Evolutionary conservation across 805 yeast species (phyloP).

Genomic region (Candida vaughaniae): DNA sequence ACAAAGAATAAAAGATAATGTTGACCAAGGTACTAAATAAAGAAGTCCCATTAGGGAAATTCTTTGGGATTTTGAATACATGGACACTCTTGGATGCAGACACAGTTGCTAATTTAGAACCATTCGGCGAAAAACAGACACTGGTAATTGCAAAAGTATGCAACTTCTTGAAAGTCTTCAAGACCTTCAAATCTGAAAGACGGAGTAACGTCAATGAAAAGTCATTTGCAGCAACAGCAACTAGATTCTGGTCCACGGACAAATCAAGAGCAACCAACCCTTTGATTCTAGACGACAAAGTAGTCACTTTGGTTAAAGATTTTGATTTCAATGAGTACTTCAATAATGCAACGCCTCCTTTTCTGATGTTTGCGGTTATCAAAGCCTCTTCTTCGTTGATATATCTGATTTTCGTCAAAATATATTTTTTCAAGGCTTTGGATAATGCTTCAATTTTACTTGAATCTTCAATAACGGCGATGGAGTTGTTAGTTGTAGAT

Average conservation of each 20-base stretch:
- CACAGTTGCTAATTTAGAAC: conserved; percentile 63
- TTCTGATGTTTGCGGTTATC: conserved; percentile 30
- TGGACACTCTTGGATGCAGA: conserved; percentile 76
- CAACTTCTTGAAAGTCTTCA: conserved; percentile 55
- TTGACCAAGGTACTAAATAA: conserved; percentile 32
- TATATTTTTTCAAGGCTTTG: conserved; percentile 22
- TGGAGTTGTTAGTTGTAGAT: conserved; percentile 50
- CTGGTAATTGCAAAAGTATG: conserved; percentile 80
- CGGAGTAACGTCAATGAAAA: conserved; percentile 61
- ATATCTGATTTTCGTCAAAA: conserved; percentile 45
- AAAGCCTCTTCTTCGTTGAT: conserved; percentile 31
- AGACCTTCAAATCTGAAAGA: conserved; percentile 48
- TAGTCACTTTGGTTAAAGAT: conserved; percentile 40
- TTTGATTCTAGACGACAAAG: conserved; percentile 47
- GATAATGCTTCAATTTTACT: conserved; percentile 20
- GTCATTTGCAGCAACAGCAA: conserved; percentile 65
- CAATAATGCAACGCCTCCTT: conserved; percentile 42
- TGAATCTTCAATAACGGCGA: conserved; percentile 40
- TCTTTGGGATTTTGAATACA: conserved; percentile 58
- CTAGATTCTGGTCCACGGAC: conserved; percentile 40
- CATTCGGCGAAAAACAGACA: conserved; percentile 67
- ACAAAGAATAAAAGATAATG: conserved; percentile 31
- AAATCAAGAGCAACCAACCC: conserved; percentile 55
- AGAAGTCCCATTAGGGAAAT: conserved; percentile 42
- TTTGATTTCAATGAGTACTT: conserved; percentile 44